A percentile compares a stretch with the other conserved stretches of the same genome.
Evolutionary conservation across 805 yeast genomes (phyloP).

Genomic region (Starmera caribaea): DNA sequence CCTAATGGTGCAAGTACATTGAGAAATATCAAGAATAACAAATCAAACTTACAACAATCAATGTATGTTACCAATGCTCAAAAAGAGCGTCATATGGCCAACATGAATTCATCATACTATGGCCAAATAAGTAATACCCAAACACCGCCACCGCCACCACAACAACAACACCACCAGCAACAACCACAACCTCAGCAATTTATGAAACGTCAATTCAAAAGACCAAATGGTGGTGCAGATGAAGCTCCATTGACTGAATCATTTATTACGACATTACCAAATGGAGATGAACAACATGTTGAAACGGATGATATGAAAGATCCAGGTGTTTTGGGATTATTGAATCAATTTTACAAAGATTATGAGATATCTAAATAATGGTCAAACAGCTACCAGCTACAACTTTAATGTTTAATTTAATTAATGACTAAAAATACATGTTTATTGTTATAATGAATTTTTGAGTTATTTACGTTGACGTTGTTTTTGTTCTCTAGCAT

Average conservation of each 20-base stretch:
- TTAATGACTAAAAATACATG: not conserved
- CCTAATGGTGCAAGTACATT: not conserved
- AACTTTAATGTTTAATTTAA: not conserved
- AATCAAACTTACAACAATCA: slow-evolving; percentile 1
- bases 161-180: too few relatives aligned
- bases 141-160: not conserved
- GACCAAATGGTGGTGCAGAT: not conserved
- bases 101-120: not conserved
- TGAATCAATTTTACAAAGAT: slow-evolving; percentile 66
- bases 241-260: slow-evolving; percentile 30
- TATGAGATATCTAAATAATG: slow-evolving; percentile 19
- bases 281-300: slow-evolving; percentile 27
- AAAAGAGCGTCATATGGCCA: not conserved
- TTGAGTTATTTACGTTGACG: slow-evolving; percentile 42
- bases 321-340: slow-evolving; percentile 65
- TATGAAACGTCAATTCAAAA: too few relatives aligned
- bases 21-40: too few relatives aligned
- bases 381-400: not conserved
- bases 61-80: slow-evolving; percentile 2
- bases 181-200: too few relatives aligned
- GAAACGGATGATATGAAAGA: slow-evolving; percentile 18
- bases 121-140: not conserved
- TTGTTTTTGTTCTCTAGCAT: slow-evolving; percentile 73
- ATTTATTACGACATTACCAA: slow-evolving; percentile 27
- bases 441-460: not conserved